These are phyloP conservation scores for Ambrosiella beaveri DNA, from an alignment of 2,329 filamentous ascomycete species.

Conservation along the genomic window DNA sequence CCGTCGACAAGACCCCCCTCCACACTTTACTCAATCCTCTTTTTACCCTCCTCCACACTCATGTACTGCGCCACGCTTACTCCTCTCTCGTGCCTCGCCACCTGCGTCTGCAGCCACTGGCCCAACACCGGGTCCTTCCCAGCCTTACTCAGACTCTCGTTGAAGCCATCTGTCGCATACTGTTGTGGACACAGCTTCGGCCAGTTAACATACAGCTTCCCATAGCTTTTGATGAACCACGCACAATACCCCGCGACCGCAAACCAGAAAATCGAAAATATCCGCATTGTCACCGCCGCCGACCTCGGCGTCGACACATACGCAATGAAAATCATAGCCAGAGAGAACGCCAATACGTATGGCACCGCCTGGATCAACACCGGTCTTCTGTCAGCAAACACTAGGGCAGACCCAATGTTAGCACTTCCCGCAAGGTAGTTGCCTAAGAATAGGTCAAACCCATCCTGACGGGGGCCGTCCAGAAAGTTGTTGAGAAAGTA, in stretches of 20 bases:
- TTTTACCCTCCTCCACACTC: conserved; percentile 92
- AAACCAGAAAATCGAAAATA: conserved; percentile 69
- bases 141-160: conserved; percentile 69
- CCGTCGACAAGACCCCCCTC: not conserved
- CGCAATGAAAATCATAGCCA: conserved; percentile 67
- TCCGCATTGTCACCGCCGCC: conserved; percentile 59
- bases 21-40: conserved; percentile 62
- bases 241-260: conserved; percentile 51
- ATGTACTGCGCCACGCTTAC: conserved; percentile 67
- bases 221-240: conserved; percentile 65
- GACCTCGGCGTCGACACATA: conserved; percentile 58
- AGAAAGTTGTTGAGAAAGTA: conserved; percentile 90
- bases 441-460: conserved; percentile 86
- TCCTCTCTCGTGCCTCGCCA: conserved; percentile 57
- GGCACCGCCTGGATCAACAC: conserved; percentile 84
- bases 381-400: conserved; percentile 75
- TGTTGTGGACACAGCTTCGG: conserved; percentile 83
- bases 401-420: conserved; percentile 49
- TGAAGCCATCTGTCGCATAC: conserved; percentile 73
- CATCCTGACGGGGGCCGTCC: conserved; percentile 86
- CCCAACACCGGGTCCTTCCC: conserved; percentile 71
- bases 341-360: conserved; percentile 69
- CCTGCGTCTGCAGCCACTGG: conserved; percentile 35
- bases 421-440: conserved; percentile 60
- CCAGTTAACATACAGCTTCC: conserved; percentile 96